Conservation (phyloP, 1,284 basidiomycete genomes). For the Marasmius tenuissimus region DNA sequence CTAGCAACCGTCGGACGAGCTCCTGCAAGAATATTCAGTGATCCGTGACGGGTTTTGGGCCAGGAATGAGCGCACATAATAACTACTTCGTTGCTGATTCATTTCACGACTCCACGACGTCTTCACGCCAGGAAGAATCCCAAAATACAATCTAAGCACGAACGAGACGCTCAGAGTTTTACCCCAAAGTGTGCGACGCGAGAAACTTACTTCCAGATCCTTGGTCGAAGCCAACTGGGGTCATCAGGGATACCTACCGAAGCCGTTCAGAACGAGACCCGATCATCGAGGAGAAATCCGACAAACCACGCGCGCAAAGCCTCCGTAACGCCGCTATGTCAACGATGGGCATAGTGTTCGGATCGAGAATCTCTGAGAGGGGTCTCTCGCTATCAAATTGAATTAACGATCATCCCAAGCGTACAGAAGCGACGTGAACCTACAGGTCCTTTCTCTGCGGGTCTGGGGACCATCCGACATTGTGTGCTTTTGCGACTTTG, state of each 20-base stretch:
- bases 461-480: constrained; percentile 64
- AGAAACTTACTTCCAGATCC: constrained; percentile 67
- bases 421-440: constrained; percentile 18
- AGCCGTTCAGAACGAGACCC: not conserved
- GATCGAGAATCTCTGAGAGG: constrained; percentile 61
- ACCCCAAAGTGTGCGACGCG: not conserved
- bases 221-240: constrained; percentile 69
- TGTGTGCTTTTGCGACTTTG: constrained; percentile 51
- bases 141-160: constrained; percentile 56
- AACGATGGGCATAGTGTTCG: constrained; percentile 47
- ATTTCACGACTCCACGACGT: constrained; percentile 57
- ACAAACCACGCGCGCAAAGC: constrained; percentile 58
- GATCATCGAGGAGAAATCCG: not conserved
- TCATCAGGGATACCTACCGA: constrained; percentile 65
- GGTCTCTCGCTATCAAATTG: constrained; percentile 41
- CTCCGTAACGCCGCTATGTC: constrained; percentile 54
- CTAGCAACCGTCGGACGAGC: constrained; percentile 61
- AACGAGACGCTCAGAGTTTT: constrained; percentile 8
- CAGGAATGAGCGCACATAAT: constrained; percentile 45
- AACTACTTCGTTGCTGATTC: constrained; percentile 61
- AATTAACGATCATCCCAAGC: constrained; percentile 4
- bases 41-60: not conserved
- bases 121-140: constrained; percentile 58
- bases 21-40: constrained; percentile 42
- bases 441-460: constrained; percentile 62